Base-by-base conservation (phyloP, 345 rosid genomes). In the Cochlearia excelsa region DNA sequence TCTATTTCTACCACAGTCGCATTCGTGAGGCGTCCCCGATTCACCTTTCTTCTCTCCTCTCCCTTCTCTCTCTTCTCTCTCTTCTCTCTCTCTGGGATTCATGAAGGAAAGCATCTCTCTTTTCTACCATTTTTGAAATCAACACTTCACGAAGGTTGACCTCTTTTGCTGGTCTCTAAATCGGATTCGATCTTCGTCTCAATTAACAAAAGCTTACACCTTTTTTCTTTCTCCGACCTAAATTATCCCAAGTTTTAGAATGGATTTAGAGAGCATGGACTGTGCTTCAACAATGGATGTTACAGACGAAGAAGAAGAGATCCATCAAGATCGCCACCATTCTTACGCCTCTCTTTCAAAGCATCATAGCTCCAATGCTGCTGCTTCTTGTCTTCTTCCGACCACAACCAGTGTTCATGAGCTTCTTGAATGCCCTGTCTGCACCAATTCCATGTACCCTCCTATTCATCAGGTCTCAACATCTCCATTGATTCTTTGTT, bases 401-500 rank as follows among this genome's bases (percentile, higher is more conserved):
- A 73, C 81, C 65, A 80, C 96, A 9, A 86, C 88, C 29, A 80
- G 96, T 72, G 98, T 91, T 62, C 98, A 88, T 51, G 98, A 91
- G 79, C 83, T 91, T 71, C 89, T 16, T 16, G 23, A 16, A 16
- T 16, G 23, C 23, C 23, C 23, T 16, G 23, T 16, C 23, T 16
- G 23, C 48, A 90, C 97, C 75, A 90, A 85, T 77, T 90, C 94
- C 28, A 90, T 90, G 97, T 90, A 87, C 75, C 98, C 98, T 68
- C 98, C 98, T 0, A 91, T 91, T 63, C 93, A 91, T 70, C 98
- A 88, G 98, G 98, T 87, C 51, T 51, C 23, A 16, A 16, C 23
- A 16, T 16, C 23, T 16, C 23, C 23, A 16, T 16, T 16, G 23
- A 16, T 16, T 16, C 23, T 16, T 16, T 16, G 23, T 16, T 16